These are phyloP conservation scores for Magnusiomyces magnusii DNA, from an alignment of 1,139 yeast genomes.

Conservation along the genomic window DNA sequence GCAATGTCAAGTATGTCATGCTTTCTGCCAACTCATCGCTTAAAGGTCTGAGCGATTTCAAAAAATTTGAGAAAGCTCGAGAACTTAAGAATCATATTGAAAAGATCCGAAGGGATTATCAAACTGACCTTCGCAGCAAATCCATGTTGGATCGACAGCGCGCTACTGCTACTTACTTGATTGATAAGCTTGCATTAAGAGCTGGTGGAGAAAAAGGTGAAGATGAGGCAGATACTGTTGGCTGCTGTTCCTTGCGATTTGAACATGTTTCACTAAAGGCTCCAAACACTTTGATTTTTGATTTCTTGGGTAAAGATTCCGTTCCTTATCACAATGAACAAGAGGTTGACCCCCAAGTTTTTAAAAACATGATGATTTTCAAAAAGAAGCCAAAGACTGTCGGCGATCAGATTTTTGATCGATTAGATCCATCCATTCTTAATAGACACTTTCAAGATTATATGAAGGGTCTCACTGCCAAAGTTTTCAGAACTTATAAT, in stretches of 20 bases:
- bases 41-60: conserved; percentile 85
- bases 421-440: conserved; percentile 73
- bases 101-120: conserved; percentile 68
- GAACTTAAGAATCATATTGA: conserved; percentile 68
- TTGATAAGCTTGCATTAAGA: conserved; percentile 92
- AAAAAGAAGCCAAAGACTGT: conserved; percentile 82
- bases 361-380: conserved; percentile 78
- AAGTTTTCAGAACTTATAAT: conserved; percentile 95
- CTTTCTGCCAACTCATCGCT: conserved; percentile 87
- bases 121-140: conserved; percentile 58
- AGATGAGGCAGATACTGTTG: conserved; percentile 97
- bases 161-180: conserved; percentile 89
- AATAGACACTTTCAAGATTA: conserved; percentile 83
- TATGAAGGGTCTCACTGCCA: conserved; percentile 92
- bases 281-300: conserved; percentile 84
- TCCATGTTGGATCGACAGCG: conserved; percentile 84
- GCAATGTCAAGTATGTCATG: conserved; percentile 77
- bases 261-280: conserved; percentile 85
- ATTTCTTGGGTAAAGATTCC: conserved; percentile 93
- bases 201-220: conserved; percentile 98
- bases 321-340: conserved; percentile 90
- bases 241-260: conserved; percentile 87
- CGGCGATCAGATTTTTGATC: conserved; percentile 88
- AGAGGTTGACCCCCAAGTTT: conserved; percentile 82
- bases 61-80: conserved; percentile 90